These are phyloP conservation scores for Stachybotrys chartarum DNA, from an alignment of 2,329 filamentous ascomycete species.

Conservation along the genomic window DNA sequence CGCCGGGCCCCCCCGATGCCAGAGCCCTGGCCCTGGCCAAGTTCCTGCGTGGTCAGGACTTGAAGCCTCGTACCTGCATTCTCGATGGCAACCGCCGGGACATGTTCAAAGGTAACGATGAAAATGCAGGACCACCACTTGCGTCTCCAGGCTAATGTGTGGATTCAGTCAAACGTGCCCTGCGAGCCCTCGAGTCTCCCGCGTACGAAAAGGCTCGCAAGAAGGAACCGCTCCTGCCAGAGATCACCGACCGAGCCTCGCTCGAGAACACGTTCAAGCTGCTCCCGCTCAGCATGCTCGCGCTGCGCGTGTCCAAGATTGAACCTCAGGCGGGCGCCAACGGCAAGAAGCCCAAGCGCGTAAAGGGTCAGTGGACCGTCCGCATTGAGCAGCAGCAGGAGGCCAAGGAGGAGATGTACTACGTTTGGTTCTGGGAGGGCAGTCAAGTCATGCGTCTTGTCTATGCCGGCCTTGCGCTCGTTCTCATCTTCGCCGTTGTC, in stretches of 20 bases:
- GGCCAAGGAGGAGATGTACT: conserved; percentile 79
- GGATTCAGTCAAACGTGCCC: conserved; percentile 85
- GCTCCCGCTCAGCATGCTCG: conserved; percentile 87
- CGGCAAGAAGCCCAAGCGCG: conserved; percentile 71
- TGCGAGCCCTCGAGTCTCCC: conserved; percentile 81
- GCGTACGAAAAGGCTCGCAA: conserved; percentile 84
- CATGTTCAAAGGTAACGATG: conserved; percentile 76
- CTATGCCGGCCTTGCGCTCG: conserved; percentile 76
- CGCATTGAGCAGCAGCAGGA: conserved; percentile 96
- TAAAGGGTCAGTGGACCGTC: conserved; percentile 95
- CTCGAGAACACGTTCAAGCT: conserved; percentile 94
- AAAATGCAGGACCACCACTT: not conserved
- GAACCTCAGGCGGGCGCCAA: conserved; percentile 55
- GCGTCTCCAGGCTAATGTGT: not conserved
- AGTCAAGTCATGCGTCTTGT: conserved; percentile 90
- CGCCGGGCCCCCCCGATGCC: conserved; percentile 77
- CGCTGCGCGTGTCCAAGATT: conserved; percentile 78
- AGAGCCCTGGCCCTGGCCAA: conserved; percentile 82
- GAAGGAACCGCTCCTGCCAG: conserved; percentile 84
- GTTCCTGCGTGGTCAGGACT: conserved; percentile 74
- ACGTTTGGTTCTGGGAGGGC: conserved; percentile 94
- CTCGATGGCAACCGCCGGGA: conserved; percentile 95
- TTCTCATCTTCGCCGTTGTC: conserved; percentile 79
- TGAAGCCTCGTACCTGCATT: conserved; percentile 88
- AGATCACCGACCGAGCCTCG: conserved; percentile 78